phyloP scores from a whole-genome alignment of 371 early-diverging fungal genomes.

The Mortierella sp. region DNA sequence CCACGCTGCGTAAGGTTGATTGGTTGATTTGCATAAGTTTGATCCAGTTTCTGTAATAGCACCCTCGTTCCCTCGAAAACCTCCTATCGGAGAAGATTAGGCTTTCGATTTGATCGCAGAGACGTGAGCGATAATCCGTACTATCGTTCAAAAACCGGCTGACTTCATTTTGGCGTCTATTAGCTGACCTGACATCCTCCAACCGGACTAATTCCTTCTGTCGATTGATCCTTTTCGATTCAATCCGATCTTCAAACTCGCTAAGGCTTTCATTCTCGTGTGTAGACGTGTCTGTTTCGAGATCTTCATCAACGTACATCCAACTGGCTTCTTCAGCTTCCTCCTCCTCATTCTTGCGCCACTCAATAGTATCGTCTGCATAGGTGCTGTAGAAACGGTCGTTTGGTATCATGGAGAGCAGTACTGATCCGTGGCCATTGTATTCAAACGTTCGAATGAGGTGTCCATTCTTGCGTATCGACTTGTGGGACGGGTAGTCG shows the following conservation, averaged over 20 bases:
- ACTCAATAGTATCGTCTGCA: constrained; percentile 2
- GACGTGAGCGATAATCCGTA: constrained; percentile 20
- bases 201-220: neutral
- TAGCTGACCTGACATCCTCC: constrained; percentile 12
- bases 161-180: constrained; percentile 23
- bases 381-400: neutral
- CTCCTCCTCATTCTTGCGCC: constrained; percentile 16
- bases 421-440: constrained; percentile 38
- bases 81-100: constrained; percentile 38
- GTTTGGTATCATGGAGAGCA: constrained; percentile 28
- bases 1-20: constrained; percentile 12
- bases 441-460: constrained; percentile 40
- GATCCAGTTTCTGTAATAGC: constrained; percentile 34
- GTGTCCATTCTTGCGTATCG: constrained; percentile 34
- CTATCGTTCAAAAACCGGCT: constrained; percentile 36
- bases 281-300: constrained; percentile 1
- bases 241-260: constrained; percentile 34
- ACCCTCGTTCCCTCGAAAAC: constrained; percentile 34
- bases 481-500: constrained; percentile 23
- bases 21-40: constrained; percentile 29
- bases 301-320: constrained; percentile 35
- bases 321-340: constrained; percentile 22
- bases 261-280: constrained; percentile 19
- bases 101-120: constrained; percentile 30
- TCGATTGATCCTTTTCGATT: constrained; percentile 7